Conservation (phyloP, 2,329 filamentous ascomycete species). For the Ustulina deusta region DNA sequence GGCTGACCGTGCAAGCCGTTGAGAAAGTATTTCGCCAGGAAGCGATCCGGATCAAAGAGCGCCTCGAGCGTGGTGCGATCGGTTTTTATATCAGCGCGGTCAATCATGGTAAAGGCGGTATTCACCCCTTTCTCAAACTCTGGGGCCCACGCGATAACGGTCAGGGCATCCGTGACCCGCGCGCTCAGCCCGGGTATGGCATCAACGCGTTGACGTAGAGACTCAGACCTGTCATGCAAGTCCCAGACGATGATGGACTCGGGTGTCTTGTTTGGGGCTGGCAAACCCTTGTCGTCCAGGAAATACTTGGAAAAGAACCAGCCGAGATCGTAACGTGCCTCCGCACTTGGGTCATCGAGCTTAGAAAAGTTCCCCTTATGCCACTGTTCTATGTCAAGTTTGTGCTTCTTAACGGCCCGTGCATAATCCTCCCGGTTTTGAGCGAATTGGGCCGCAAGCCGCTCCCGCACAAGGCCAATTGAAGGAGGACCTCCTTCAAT, state of each 20-base stretch:
- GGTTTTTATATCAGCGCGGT: conserved; percentile 8
- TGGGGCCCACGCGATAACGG: conserved; percentile 30
- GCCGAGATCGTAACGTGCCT: conserved; percentile 27
- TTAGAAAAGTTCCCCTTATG: conserved; percentile 25
- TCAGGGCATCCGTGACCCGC: background rate
- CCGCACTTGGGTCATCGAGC: conserved; percentile 25
- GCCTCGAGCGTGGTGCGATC: conserved; percentile 28
- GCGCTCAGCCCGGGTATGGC: conserved; percentile 23
- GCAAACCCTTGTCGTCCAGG: conserved; percentile 24
- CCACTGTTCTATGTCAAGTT: conserved; percentile 25
- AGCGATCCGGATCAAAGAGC: conserved; percentile 23
- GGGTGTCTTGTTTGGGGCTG: conserved; percentile 26
- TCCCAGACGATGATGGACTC: conserved; percentile 32
- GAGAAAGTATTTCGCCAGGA: conserved; percentile 35
- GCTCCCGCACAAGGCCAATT: conserved; percentile 4
- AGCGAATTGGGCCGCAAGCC: conserved; percentile 7
- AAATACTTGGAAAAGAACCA: conserved; percentile 32
- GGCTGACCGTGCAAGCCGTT: conserved; percentile 23
- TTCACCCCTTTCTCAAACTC: conserved; percentile 23
- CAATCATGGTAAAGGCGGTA: conserved; percentile 29
- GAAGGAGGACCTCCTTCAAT: conserved; percentile 29
- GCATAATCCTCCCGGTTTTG: conserved; percentile 7
- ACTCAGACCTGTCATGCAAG: background rate
- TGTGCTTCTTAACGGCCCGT: conserved; percentile 24
- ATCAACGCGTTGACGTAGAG: conserved; percentile 15